These are phyloP conservation scores for Rhododendron ovatum DNA, from an alignment of 148 eudicot genomes.

Conservation along the genomic window DNA sequence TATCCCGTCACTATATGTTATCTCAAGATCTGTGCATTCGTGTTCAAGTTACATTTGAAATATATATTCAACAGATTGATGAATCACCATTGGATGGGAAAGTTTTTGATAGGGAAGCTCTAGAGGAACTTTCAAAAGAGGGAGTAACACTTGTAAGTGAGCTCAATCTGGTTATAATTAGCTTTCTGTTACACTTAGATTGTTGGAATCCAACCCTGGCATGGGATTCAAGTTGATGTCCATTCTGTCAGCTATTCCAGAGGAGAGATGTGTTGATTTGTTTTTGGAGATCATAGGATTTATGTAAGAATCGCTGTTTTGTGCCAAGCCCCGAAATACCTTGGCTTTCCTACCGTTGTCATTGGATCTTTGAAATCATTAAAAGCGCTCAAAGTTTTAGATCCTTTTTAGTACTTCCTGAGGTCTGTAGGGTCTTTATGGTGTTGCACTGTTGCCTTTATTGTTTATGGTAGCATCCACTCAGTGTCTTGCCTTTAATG, in stretches of 20 bases:
- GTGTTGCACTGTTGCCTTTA: not conserved
- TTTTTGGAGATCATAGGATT: not conserved
- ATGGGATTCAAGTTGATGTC: not conserved
- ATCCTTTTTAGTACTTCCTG: not conserved
- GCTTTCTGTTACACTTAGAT: not conserved
- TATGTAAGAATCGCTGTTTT: not conserved
- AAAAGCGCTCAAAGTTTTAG: not conserved
- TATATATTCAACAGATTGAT: constrained; percentile 62
- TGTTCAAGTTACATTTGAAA: constrained; percentile 4
- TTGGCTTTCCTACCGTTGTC: not conserved
- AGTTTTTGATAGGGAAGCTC: constrained; percentile 77
- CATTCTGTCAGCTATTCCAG: not conserved
- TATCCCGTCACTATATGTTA: not conserved
- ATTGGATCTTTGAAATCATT: not conserved
- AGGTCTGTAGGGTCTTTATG: not conserved
- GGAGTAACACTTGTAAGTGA: constrained; percentile 88
- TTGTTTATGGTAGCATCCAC: not conserved
- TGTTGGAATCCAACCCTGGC: not conserved
- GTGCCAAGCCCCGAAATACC: not conserved
- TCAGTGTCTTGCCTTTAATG: not conserved
- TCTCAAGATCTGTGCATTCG: constrained; percentile 4
- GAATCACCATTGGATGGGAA: constrained; percentile 91
- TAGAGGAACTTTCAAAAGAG: constrained; percentile 92
- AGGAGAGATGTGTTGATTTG: not conserved
- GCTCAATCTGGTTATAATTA: not conserved